Conservation (phyloP, 208 protist species). For the Blechomonas ayalai region DNA sequence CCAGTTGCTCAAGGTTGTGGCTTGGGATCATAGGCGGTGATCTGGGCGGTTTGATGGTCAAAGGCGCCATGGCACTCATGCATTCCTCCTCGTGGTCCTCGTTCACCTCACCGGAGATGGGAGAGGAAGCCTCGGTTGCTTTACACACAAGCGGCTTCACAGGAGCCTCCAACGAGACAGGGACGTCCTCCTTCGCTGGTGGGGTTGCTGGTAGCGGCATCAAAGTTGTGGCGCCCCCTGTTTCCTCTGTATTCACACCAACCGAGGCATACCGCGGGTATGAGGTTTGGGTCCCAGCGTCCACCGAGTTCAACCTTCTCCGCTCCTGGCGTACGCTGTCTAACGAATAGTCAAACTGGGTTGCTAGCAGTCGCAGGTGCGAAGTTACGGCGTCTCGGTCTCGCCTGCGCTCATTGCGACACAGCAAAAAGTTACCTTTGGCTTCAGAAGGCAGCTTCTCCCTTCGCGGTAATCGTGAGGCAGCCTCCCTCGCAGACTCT, state of each 20-base stretch:
- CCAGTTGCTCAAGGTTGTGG: too few species aligned
- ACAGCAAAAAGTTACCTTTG: constrained; percentile 11
- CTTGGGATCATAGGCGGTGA: too few species aligned
- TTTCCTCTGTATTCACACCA: constrained; percentile 21
- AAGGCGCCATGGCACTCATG: too few species aligned
- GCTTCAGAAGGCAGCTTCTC: not conserved
- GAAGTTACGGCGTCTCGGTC: constrained; percentile 33
- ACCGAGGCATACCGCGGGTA: constrained; percentile 14
- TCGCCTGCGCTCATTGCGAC: constrained; percentile 23
- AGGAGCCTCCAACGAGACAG: too few species aligned
- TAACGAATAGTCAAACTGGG: constrained; percentile 30
- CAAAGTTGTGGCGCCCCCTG: not conserved
- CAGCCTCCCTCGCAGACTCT: not conserved
- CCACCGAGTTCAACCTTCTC: not conserved
- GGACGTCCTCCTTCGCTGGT: not conserved
- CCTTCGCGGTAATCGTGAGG: not conserved
- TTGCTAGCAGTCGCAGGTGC: constrained; percentile 20
- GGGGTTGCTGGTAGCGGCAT: not conserved
- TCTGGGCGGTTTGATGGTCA: too few species aligned
- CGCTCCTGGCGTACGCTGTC: constrained; percentile 12
- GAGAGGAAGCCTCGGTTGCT: too few species aligned
- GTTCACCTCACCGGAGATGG: too few species aligned
- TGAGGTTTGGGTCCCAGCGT: constrained; percentile 33
- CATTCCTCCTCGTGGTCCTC: too few species aligned
- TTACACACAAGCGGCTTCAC: too few species aligned